A percentile compares a stretch with the other conserved stretches of the same genome.
Conservation (phyloP, 2,329 filamentous ascomycete species). For the Beauveria brongniartii region DNA sequence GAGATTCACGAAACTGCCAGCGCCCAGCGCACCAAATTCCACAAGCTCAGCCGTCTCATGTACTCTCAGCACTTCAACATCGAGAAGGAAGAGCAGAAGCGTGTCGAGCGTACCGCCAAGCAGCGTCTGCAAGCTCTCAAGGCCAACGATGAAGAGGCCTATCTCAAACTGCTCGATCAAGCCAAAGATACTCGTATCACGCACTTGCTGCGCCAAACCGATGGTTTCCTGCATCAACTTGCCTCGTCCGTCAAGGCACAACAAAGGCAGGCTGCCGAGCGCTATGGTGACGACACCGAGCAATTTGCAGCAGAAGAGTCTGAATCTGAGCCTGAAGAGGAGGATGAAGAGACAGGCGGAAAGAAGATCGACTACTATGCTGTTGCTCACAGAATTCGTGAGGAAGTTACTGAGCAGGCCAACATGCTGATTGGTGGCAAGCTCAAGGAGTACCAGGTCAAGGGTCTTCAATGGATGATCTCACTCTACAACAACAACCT, state of each 20-base stretch:
- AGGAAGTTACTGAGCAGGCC: constrained; percentile 80
- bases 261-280: constrained; percentile 73
- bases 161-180: constrained; percentile 93
- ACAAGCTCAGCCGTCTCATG: constrained; percentile 88
- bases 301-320: constrained; percentile 48
- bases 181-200: constrained; percentile 99
- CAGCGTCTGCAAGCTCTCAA: constrained; percentile 98
- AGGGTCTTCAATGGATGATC: constrained; percentile 99
- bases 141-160: constrained; percentile 98
- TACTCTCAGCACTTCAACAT: constrained; percentile 86
- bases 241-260: constrained; percentile 91
- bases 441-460: constrained; percentile 95
- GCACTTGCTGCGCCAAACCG: constrained; percentile 90
- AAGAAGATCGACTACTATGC: constrained; percentile 98
- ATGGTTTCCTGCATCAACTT: constrained; percentile 93
- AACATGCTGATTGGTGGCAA: constrained; percentile 81
- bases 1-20: constrained; percentile 65
- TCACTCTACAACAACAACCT: constrained; percentile 99
- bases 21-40: constrained; percentile 63
- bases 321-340: constrained; percentile 58
- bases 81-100: constrained; percentile 98
- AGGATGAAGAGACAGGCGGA: constrained; percentile 58
- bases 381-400: constrained; percentile 90
- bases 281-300: constrained; percentile 60
- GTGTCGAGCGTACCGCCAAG: constrained; percentile 94